phyloP scores from a whole-genome alignment of 2,329 filamentous ascomycete genomes.

The Paecilomyces fulvus region DNA sequence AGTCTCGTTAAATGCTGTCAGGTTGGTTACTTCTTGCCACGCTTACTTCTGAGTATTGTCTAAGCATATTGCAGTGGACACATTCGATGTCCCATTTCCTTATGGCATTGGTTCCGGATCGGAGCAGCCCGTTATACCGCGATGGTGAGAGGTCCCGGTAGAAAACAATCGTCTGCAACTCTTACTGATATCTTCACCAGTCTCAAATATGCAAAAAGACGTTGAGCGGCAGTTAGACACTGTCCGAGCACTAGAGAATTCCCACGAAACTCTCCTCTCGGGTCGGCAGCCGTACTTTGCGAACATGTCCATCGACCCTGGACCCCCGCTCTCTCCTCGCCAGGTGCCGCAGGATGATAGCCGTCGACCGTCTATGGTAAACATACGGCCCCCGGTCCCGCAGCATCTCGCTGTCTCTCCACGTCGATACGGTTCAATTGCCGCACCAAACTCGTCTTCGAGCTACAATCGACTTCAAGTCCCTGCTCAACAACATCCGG shows the following conservation, averaged over 20 bases:
- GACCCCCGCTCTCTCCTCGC: slow-evolving; percentile 71
- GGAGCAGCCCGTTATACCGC: slow-evolving; percentile 68
- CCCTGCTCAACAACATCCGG: slow-evolving; percentile 60
- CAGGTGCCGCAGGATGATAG: slow-evolving; percentile 80
- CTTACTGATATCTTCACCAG: slow-evolving; percentile 22
- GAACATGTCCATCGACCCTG: slow-evolving; percentile 55
- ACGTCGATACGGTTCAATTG: slow-evolving; percentile 80
- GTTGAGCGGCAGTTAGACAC: slow-evolving; percentile 54
- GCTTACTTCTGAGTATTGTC: slow-evolving; percentile 1
- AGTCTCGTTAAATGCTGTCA: slow-evolving; percentile 65
- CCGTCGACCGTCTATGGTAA: slow-evolving; percentile 61
- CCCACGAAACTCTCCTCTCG: slow-evolving; percentile 58
- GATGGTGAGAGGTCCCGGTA: slow-evolving; percentile 56
- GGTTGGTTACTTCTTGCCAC: slow-evolving; percentile 33
- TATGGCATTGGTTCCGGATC: slow-evolving; percentile 62
- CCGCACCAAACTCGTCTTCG: slow-evolving; percentile 59
- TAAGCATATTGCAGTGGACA: slow-evolving; percentile 54
- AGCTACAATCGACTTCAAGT: slow-evolving; percentile 63
- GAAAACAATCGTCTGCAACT: no score
- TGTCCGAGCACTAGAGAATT: slow-evolving; percentile 47
- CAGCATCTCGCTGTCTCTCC: slow-evolving; percentile 73
- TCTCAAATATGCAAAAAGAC: slow-evolving; percentile 53
- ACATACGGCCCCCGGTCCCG: slow-evolving; percentile 67
- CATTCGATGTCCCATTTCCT: slow-evolving; percentile 73
- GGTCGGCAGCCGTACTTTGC: slow-evolving; percentile 59